Evolutionary conservation across 805 yeast genomes (phyloP).

Genomic region (Sungouiozyma ichnusensis): DNA sequence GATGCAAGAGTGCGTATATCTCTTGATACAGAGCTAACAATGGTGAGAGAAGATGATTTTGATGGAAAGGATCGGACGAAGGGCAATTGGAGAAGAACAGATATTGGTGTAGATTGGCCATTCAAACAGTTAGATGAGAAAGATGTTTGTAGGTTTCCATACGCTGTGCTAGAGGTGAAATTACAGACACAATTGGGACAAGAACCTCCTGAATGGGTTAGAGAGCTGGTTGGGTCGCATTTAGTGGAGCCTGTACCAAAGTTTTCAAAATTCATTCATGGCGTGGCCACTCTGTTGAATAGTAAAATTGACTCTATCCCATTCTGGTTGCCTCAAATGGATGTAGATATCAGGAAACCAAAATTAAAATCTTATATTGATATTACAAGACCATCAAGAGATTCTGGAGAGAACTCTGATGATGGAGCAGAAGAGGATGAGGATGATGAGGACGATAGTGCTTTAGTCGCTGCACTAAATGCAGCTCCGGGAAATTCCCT

Average conservation of each 20-base stretch:
- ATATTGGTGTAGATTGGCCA: conserved; percentile 96
- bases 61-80: conserved; percentile 87
- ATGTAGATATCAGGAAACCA: conserved; percentile 87
- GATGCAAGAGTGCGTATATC: conserved; percentile 99
- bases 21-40: conserved; percentile 89
- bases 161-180: conserved; percentile 95
- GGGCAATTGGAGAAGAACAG: conserved; percentile 96
- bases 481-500: conserved; percentile 43
- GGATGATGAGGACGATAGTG: conserved; percentile 29
- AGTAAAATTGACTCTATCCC: conserved; percentile 79
- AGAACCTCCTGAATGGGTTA: conserved; percentile 97
- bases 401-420: conserved; percentile 17
- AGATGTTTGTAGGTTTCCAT: conserved; percentile 90
- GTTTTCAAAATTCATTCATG: conserved; percentile 94
- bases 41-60: conserved; percentile 96
- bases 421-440: conserved; percentile 28
- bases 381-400: conserved; percentile 24
- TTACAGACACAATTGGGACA: conserved; percentile 96
- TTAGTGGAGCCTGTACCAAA: conserved; percentile 97
- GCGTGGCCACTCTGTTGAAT: conserved; percentile 84
- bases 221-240: conserved; percentile 83
- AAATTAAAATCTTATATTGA: conserved; percentile 38
- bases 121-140: conserved; percentile 72
- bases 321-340: conserved; percentile 97
- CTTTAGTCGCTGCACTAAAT: conserved; percentile 19